Evolutionary conservation across 2,329 filamentous ascomycete species (phyloP).

Genomic region (Aspergillus bombycis): DNA sequence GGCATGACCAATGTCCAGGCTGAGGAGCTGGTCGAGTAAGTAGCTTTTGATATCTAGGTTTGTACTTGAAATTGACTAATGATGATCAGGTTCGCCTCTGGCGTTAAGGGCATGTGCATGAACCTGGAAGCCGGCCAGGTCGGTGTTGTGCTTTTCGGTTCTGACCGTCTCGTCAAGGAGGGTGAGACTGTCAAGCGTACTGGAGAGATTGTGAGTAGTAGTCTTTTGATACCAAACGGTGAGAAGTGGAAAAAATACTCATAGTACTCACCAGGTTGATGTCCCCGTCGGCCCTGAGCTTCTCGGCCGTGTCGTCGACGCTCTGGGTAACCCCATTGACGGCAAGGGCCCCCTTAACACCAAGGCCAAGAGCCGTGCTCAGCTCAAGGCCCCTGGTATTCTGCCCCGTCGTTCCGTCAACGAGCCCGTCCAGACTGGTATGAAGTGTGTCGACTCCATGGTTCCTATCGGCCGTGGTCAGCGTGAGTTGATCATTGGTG

Average conservation of each 20-base stretch:
- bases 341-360: constrained; percentile 97
- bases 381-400: constrained; percentile 99
- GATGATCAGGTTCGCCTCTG: constrained; percentile 83
- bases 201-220: constrained; percentile 86
- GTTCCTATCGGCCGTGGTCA: constrained; percentile 99
- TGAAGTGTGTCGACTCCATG: constrained; percentile 99
- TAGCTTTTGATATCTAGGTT: constrained; percentile 37
- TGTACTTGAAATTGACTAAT: constrained; percentile 29
- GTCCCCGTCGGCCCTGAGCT: constrained; percentile 90
- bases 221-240: neutral
- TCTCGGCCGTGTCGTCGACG: constrained; percentile 97
- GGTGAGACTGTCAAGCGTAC: constrained; percentile 99
- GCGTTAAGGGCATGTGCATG: constrained; percentile 99
- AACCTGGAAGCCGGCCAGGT: constrained; percentile 99
- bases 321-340: constrained; percentile 98
- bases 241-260: constrained; percentile 9
- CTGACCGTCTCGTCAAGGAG: constrained; percentile 99
- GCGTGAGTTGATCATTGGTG: constrained; percentile 99
- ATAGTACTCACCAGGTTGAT: constrained; percentile 69
- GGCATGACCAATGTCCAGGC: constrained; percentile 99
- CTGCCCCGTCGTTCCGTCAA: constrained; percentile 95
- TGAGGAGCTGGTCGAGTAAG: constrained; percentile 99
- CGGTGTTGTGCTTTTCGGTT: constrained; percentile 99
- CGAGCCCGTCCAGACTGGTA: constrained; percentile 98
- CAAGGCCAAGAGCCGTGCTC: constrained; percentile 89